Evolutionary conservation across 305 asterid species (phyloP).

Genomic region (Plantago coronopus): DNA sequence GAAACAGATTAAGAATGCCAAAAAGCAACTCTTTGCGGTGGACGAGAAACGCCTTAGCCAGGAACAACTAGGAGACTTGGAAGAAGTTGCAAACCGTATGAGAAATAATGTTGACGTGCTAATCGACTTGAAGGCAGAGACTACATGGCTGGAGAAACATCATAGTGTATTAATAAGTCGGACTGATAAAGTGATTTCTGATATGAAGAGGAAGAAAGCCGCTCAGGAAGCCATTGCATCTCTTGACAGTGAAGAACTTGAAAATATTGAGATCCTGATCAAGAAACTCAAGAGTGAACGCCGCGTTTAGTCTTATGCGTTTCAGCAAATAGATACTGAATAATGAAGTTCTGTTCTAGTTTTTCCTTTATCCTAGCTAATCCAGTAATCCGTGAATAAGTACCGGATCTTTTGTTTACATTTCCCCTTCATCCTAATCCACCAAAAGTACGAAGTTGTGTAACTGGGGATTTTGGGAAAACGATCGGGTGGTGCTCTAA

Average conservation of each 20-base stretch:
- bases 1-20: not conserved
- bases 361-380: too few species aligned
- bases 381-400: too few species aligned
- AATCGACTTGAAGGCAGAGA: not conserved
- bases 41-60: not conserved
- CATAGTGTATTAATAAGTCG: not conserved
- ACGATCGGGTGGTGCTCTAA: too few species aligned
- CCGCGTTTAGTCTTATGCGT: too few species aligned
- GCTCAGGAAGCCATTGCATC: conserved; percentile 2
- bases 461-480: too few species aligned
- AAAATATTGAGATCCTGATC: not conserved
- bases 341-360: too few species aligned
- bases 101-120: not conserved
- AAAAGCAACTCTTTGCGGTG: not conserved
- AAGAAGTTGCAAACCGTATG: not conserved
- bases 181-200: not conserved
- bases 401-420: too few species aligned
- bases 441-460: too few species aligned
- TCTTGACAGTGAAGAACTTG: not conserved
- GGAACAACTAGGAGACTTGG: not conserved
- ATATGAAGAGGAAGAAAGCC: not conserved
- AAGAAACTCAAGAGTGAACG: not conserved
- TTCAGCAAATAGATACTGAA: too few species aligned
- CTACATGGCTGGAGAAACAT: not conserved
- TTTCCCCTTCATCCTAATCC: too few species aligned